phyloP scores from a whole-genome alignment of 83 land plant genomes.

The Thuja plicata region DNA sequence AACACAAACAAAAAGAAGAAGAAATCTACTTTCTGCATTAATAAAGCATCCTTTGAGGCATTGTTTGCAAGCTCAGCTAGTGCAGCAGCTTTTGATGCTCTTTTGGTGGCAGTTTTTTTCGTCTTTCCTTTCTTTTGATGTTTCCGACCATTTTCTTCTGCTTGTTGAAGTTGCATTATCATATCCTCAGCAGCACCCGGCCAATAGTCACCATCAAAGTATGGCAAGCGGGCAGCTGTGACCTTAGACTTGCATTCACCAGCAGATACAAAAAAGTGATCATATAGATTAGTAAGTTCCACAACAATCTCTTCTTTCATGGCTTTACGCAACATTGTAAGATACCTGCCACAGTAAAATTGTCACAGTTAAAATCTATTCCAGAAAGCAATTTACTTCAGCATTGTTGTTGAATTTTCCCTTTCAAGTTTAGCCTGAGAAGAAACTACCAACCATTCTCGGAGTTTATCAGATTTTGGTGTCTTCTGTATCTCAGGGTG shows the following conservation, averaged over 20 bases:
- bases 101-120: constrained; percentile 79
- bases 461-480: constrained; percentile 94
- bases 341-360: constrained; percentile 61
- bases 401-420: neutral
- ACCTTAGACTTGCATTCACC: constrained; percentile 93
- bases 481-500: constrained; percentile 99
- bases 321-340: constrained; percentile 91
- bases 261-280: constrained; percentile 75
- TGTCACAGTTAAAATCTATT: neutral
- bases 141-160: constrained; percentile 80
- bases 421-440: neutral
- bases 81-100: constrained; percentile 82
- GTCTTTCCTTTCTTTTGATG: constrained; percentile 82
- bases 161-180: constrained; percentile 74
- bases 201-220: constrained; percentile 99
- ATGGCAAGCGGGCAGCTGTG: constrained; percentile 94
- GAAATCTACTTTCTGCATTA: constrained; percentile 83
- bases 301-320: constrained; percentile 79
- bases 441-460: constrained; percentile 74
- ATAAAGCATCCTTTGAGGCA: constrained; percentile 84
- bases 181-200: constrained; percentile 99
- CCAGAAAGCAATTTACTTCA: neutral
- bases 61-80: constrained; percentile 81
- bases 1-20: neutral
- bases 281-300: constrained; percentile 88